phyloP scores from a whole-genome alignment of 225 moss, liverwort and hornwort genomes.

The Climacium dendroides region DNA sequence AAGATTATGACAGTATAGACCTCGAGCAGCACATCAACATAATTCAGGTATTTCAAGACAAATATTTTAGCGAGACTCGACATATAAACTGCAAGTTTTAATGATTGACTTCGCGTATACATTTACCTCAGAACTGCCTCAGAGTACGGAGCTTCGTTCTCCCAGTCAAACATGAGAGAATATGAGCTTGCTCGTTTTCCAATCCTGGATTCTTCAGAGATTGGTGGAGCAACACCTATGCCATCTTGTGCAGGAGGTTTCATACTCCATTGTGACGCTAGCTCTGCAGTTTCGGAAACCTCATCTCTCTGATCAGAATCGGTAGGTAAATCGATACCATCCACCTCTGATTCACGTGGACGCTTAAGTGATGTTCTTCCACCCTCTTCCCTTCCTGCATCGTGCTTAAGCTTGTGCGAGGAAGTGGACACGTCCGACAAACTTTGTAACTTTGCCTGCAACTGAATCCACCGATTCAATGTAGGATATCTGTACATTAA shows the following conservation, averaged over 20 bases:
- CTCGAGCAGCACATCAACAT: neutral
- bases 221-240: neutral
- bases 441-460: conserved; percentile 85
- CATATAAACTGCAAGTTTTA: neutral
- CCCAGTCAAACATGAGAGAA: conserved; percentile 90
- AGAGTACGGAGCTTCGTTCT: conserved; percentile 74
- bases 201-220: conserved; percentile 8
- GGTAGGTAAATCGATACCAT: conserved; percentile 12
- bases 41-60: neutral
- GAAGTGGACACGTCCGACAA: conserved; percentile 62
- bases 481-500: conserved; percentile 63
- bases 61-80: neutral
- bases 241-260: conserved; percentile 15
- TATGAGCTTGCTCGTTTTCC: conserved; percentile 29
- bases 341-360: conserved; percentile 47
- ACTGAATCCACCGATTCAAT: conserved; percentile 96
- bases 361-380: conserved; percentile 55
- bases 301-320: conserved; percentile 24
- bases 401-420: conserved; percentile 34
- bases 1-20: neutral
- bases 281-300: conserved; percentile 14
- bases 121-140: conserved; percentile 77
- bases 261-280: conserved; percentile 17
- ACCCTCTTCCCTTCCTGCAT: conserved; percentile 24
- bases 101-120: neutral